Evolutionary conservation across 2,329 filamentous ascomycete genomes (phyloP).

Genomic region (Aspergillus proliferans): DNA sequence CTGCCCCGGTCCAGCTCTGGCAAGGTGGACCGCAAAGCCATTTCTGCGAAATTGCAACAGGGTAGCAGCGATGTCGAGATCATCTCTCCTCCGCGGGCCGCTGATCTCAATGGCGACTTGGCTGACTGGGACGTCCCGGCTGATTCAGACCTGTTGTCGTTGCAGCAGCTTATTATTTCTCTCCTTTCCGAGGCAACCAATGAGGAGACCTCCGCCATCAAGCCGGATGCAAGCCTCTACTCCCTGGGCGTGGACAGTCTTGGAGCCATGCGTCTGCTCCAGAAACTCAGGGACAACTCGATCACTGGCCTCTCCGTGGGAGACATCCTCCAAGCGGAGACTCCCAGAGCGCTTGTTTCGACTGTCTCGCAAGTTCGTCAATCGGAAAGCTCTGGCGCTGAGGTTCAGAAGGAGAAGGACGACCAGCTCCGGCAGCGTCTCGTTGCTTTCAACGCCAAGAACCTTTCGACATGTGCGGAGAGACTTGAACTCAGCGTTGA

Average conservation of each 20-base stretch:
- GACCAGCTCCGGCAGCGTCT: slow-evolving; percentile 4
- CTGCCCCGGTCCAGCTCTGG: slow-evolving; percentile 21
- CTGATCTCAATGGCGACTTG: neutral
- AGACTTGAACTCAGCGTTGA: slow-evolving; percentile 9
- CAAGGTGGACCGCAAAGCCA: slow-evolving; percentile 21
- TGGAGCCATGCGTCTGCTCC: slow-evolving; percentile 29
- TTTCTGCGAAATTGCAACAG: slow-evolving; percentile 9
- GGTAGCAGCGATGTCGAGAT: slow-evolving; percentile 2
- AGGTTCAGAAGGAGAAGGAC: neutral
- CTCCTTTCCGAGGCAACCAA: slow-evolving; percentile 12
- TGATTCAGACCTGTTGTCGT: slow-evolving; percentile 1
- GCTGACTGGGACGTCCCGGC: slow-evolving; percentile 5
- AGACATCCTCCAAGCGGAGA: slow-evolving; percentile 24
- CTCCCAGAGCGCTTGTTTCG: slow-evolving; percentile 18
- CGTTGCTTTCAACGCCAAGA: slow-evolving; percentile 13
- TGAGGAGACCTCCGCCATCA: slow-evolving; percentile 10
- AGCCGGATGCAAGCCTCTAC: slow-evolving; percentile 13
- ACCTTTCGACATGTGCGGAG: slow-evolving; percentile 13
- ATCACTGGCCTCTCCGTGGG: slow-evolving; percentile 18
- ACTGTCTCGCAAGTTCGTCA: slow-evolving; percentile 6
- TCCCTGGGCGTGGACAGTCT: slow-evolving; percentile 32
- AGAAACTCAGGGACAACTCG: slow-evolving; percentile 21
- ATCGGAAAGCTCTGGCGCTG: neutral
- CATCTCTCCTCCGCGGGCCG: slow-evolving; percentile 1
- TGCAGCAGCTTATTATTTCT: slow-evolving; percentile 10